Evolutionary conservation across 441 rosid species (phyloP).

Genomic region (Raphanus hybrid): DNA sequence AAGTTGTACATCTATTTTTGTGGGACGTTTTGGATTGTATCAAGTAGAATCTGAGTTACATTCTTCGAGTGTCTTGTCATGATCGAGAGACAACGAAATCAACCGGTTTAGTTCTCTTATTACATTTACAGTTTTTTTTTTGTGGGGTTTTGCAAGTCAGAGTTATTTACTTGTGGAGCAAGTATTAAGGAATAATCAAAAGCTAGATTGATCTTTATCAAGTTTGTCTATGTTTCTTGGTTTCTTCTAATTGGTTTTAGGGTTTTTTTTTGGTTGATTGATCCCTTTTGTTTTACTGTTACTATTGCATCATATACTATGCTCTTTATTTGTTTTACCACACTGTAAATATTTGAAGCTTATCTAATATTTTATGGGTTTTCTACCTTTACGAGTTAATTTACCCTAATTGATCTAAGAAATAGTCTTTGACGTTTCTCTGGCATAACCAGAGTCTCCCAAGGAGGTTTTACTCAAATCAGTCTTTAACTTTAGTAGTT

Average conservation of each 20-base stretch:
- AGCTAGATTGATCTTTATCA: slow-evolving; percentile 39
- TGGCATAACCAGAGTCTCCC: not conserved
- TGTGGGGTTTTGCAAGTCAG: slow-evolving; percentile 19
- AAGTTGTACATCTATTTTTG: no score
- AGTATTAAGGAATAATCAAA: slow-evolving; percentile 48
- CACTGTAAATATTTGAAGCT: no score
- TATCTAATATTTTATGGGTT: no score
- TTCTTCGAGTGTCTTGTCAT: no score
- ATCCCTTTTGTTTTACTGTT: slow-evolving; percentile 23
- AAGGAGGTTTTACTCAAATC: not conserved
- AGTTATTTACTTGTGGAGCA: slow-evolving; percentile 32
- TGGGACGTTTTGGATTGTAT: no score
- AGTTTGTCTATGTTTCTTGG: slow-evolving; percentile 4
- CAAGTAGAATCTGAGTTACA: no score
- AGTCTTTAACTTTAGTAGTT: not conserved
- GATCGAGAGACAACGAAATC: no score
- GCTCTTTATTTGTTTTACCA: no score
- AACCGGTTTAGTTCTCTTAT: slow-evolving; percentile 46
- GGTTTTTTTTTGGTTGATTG: not conserved
- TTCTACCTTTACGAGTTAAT: no score
- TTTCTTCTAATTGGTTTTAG: slow-evolving; percentile 23
- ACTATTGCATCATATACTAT: not conserved
- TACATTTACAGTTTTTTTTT: slow-evolving; percentile 16
- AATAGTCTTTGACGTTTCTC: not conserved
- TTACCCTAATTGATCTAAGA: no score